phyloP scores from a whole-genome alignment of 495 filamentous ascomycete species.

The Tuber magnatum region DNA sequence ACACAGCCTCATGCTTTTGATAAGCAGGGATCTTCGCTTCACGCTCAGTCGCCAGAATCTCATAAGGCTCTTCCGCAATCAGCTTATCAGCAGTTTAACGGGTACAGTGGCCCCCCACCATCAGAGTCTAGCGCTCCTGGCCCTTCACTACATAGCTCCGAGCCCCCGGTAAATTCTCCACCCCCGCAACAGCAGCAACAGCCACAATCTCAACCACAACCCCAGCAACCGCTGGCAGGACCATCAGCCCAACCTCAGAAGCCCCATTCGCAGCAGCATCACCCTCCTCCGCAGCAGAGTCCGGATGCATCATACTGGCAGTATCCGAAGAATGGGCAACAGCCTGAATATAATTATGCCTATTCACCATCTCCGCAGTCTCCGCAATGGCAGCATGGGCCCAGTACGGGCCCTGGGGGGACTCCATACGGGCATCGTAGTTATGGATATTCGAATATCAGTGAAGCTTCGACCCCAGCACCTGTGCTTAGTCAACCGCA shows the following conservation, averaged over 20 bases:
- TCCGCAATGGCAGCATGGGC: conserved; percentile 40
- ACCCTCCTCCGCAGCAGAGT: conserved; percentile 13
- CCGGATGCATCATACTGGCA: conserved; percentile 31
- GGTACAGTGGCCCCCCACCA: conserved; percentile 26
- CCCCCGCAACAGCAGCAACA: conserved; percentile 31
- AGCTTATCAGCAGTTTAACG: conserved; percentile 39
- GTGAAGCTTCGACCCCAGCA: conserved; percentile 24
- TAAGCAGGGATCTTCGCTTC: conserved; percentile 39
- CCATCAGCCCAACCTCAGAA: conserved; percentile 31
- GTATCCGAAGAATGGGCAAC: conserved; percentile 28
- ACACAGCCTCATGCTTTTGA: conserved; percentile 37
- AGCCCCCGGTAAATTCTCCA: conserved; percentile 32
- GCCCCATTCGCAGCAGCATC: conserved; percentile 24
- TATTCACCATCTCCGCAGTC: conserved; percentile 62
- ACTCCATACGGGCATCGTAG: conserved; percentile 22
- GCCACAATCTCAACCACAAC: conserved; percentile 24
- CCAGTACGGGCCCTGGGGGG: conserved; percentile 12
- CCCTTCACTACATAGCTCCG: conserved; percentile 41
- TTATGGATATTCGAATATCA: conserved; percentile 18
- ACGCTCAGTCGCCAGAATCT: conserved; percentile 38
- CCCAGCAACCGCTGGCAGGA: conserved; percentile 31
- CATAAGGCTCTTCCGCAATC: conserved; percentile 32
- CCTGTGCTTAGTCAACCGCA: conserved; percentile 38
- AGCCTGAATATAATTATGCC: conserved; percentile 44
- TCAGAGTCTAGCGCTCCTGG: conserved; percentile 21